Evolutionary conservation across 2,329 filamentous ascomycete species (phyloP).

Genomic region (Chaetothyriales sp.): DNA sequence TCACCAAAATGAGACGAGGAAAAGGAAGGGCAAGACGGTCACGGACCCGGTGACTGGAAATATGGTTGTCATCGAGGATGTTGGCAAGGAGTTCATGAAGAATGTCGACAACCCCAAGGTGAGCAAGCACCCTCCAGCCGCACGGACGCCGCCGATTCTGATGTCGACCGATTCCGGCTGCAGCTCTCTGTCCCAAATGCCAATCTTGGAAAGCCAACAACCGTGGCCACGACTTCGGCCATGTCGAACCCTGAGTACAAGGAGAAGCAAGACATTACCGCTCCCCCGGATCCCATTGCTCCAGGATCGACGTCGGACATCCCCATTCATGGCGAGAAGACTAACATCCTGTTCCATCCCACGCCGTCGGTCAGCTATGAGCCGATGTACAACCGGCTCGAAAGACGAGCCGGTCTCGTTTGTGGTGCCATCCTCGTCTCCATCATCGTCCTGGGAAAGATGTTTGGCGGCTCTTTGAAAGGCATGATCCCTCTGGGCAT

Average conservation of each 20-base stretch:
- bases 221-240: conserved; percentile 54
- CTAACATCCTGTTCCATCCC: conserved; percentile 88
- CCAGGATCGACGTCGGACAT: conserved; percentile 80
- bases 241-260: conserved; percentile 72
- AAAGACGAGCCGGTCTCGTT: conserved; percentile 59
- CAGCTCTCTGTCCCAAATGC: conserved; percentile 78
- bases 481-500: conserved; percentile 61
- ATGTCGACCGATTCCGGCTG: conserved; percentile 3
- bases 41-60: conserved; percentile 81
- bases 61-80: conserved; percentile 74
- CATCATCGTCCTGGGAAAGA: conserved; percentile 63
- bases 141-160: neutral
- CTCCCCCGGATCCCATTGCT: conserved; percentile 74
- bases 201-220: conserved; percentile 56
- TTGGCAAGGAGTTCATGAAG: conserved; percentile 55
- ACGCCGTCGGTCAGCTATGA: conserved; percentile 83
- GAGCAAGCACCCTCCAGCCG: conserved; percentile 18
- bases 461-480: conserved; percentile 64
- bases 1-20: conserved; percentile 35
- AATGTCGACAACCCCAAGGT: conserved; percentile 59
- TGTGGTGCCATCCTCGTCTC: conserved; percentile 56
- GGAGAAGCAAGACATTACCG: conserved; percentile 72
- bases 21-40: conserved; percentile 45
- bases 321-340: conserved; percentile 91
- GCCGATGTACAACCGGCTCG: conserved; percentile 66